Evolutionary conservation across 441 rosid genomes (phyloP).

Genomic region (Erodium trifolium): DNA sequence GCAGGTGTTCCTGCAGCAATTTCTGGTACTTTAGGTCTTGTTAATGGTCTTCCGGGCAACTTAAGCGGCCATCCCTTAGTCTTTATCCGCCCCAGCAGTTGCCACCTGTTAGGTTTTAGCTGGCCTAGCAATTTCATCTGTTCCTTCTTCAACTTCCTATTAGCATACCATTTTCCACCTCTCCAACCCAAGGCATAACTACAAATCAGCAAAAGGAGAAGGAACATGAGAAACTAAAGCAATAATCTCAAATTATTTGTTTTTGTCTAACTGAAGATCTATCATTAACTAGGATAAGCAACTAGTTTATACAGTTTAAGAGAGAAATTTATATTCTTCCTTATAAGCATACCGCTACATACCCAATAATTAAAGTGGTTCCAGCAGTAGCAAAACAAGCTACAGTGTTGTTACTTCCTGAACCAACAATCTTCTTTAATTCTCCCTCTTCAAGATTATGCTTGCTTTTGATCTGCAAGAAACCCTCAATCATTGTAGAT

Average conservation of each 20-base stretch:
- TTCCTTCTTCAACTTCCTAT: conserved; percentile 65
- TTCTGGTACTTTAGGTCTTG: not conserved
- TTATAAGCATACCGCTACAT: not conserved
- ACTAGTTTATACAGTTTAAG: not conserved
- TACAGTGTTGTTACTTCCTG: not conserved
- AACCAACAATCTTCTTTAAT: conserved; percentile 4
- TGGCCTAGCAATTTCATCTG: conserved; percentile 2
- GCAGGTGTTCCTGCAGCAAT: conserved; percentile 1
- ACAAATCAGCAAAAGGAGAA: conserved; percentile 11
- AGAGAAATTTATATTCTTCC: too few relatives aligned
- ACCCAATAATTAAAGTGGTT: conserved; percentile 8
- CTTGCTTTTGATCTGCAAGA: conserved; percentile 4
- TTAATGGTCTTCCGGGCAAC: conserved; percentile 6
- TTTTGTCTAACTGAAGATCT: too few relatives aligned
- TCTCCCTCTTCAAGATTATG: conserved; percentile 4
- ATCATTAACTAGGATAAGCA: not conserved
- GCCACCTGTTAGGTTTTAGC: conserved; percentile 3
- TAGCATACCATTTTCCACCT: conserved; percentile 87
- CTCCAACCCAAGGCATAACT: conserved; percentile 94
- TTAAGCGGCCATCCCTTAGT: not conserved
- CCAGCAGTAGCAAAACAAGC: conserved; percentile 10
- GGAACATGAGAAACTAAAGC: not conserved
- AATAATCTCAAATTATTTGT: not conserved
- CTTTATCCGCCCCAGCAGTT: conserved; percentile 5
- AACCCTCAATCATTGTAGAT: not conserved